Conservation (phyloP, 257 asterid species). For the Nicotiana tabacum region DNA sequence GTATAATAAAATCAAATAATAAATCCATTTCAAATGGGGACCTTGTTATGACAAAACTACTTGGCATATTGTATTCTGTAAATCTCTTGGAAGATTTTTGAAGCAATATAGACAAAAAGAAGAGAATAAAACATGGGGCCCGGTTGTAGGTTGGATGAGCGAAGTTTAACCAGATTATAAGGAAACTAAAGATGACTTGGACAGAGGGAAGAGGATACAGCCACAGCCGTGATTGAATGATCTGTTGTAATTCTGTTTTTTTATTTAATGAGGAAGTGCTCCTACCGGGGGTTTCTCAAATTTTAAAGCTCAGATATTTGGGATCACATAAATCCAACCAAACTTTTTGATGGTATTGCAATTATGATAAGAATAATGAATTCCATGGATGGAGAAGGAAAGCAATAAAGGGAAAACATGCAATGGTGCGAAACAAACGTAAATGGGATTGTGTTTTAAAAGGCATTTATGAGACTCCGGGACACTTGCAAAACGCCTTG, state of each 20-base stretch:
- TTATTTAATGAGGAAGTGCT: too few species aligned
- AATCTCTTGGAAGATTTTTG: background rate
- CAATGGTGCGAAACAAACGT: conserved; percentile 5
- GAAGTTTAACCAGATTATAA: background rate
- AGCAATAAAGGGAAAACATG: background rate
- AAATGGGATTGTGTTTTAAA: background rate
- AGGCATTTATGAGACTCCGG: too few species aligned
- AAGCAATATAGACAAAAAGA: background rate
- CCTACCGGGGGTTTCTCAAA: too few species aligned
- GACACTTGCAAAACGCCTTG: too few species aligned
- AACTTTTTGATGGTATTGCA: too few species aligned
- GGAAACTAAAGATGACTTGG: background rate
- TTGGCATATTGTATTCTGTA: background rate
- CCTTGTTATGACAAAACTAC: background rate
- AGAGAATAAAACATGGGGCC: background rate
- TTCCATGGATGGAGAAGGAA: background rate
- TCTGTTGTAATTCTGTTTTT: background rate
- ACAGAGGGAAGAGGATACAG: too few species aligned
- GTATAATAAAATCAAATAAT: too few species aligned
- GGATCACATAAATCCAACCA: too few species aligned
- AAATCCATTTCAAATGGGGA: background rate
- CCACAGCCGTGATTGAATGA: background rate
- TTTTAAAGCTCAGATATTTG: too few species aligned
- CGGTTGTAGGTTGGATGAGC: background rate
- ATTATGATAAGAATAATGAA: background rate